Base-by-base conservation (phyloP, 768 basidiomycete species). In the Chalciporus sphaerocephalus region DNA sequence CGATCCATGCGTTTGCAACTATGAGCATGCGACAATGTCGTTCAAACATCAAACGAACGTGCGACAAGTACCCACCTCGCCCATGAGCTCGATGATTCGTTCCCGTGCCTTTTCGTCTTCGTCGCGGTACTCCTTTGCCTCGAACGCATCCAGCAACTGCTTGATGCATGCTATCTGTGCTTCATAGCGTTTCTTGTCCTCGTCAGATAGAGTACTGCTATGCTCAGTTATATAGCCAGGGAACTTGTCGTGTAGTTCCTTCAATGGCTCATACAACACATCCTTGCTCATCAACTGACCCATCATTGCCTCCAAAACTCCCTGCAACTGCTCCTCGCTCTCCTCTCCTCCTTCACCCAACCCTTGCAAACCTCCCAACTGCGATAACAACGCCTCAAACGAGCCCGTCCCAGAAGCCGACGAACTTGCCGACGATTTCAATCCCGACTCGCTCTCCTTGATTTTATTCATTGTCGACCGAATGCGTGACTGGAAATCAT, bases 261-360 rank as follows among this genome's bases (percentile, higher is more conserved):
- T 88, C 46, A 94, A 60, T 0, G 92, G 92, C 36, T 92, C 89
- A 53, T 92, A 85, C n/a, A 94, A 67, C 79, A 66, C 50, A 0
- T 66, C 59, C 28, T 64, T 66, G 28, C 54, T 32, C 64, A 64
- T 66, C 24, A 66, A 51, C 30, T 62, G 59, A 3, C 62, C 52
- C 62, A 64, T 64, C 61, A 94, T 86, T 20, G 62, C 76, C 61
- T 93, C 89, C 8, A 95, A 72, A 49, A 92, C 68, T 1, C 73
- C 78, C 34, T 84, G 76, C 11, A 92, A 59, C 20, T 81, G 78
- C 1, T 73, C 72, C 2, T 80, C 78, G 21, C 67, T 61, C 20
- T 71, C 66, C 11, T 63, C 67, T 2, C 55, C 59, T 8, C 67
- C 69, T 1, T 56, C 72, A 9, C 69, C 64, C 9, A 73, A 57